phyloP scores from a whole-genome alignment of 2,329 filamentous ascomycete species.

The Arthrobotrys musiformis region DNA sequence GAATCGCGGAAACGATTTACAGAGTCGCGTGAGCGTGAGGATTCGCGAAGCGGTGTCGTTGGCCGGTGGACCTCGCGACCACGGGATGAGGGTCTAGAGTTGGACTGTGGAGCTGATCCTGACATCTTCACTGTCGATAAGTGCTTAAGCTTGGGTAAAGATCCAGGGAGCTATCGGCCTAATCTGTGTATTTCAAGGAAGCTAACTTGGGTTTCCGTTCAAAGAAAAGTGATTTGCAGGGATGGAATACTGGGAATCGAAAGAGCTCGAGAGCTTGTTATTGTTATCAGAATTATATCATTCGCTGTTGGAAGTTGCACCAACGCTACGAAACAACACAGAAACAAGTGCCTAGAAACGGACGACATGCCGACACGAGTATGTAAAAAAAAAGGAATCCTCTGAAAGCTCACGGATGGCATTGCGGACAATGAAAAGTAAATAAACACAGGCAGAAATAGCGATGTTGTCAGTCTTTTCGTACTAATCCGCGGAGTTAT shows the following conservation, averaged over 20 bases:
- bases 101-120: conserved; percentile 22
- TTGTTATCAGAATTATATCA: conserved; percentile 1
- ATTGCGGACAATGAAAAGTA: not conserved
- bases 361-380: not conserved
- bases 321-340: conserved; percentile 29
- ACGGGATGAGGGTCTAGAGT: conserved; percentile 39
- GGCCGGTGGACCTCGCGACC: conserved; percentile 68
- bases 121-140: conserved; percentile 5
- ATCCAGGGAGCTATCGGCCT: not conserved
- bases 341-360: not conserved
- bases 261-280: too few species aligned
- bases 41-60: conserved; percentile 89
- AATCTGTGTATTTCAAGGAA: too few species aligned
- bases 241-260: not conserved
- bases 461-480: too few species aligned
- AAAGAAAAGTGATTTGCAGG: not conserved
- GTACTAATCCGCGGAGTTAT: too few species aligned
- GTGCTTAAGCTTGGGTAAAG: not conserved
- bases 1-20: conserved; percentile 74
- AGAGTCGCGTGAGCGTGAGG: conserved; percentile 87
- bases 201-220: too few species aligned
- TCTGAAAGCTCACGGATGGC: not conserved
- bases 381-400: not conserved
- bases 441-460: not conserved
- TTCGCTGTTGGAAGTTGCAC: conserved; percentile 25